Conservation (phyloP, 331 rosid genomes). For the Erythrophleum ivorense region DNA sequence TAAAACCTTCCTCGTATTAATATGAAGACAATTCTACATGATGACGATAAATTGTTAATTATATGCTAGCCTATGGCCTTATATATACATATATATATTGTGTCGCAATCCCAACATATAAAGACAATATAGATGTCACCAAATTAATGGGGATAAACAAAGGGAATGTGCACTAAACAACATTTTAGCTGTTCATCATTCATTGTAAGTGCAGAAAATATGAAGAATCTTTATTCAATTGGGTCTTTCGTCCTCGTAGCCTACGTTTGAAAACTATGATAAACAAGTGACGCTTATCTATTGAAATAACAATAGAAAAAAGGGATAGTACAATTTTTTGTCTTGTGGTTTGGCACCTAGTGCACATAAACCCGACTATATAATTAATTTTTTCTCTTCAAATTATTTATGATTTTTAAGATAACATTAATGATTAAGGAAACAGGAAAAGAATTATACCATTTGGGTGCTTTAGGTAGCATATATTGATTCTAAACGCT, state of each 20-base stretch:
- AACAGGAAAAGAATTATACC: not conserved
- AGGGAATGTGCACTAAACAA: constrained; percentile 35
- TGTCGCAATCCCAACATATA: constrained; percentile 3
- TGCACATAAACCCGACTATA: not conserved
- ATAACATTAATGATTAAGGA: constrained; percentile 12
- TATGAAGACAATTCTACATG: not conserved
- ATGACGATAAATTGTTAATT: not conserved
- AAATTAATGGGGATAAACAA: constrained; percentile 27
- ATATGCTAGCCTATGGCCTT: no score
- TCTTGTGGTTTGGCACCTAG: constrained; percentile 16
- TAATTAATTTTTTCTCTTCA: not conserved
- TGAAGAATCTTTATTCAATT: constrained; percentile 36
- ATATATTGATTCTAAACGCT: not conserved
- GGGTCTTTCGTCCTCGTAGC: constrained; percentile 13
- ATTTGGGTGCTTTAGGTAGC: not conserved
- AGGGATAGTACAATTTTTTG: constrained; percentile 5
- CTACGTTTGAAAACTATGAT: constrained; percentile 27
- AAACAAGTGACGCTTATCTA: constrained; percentile 34
- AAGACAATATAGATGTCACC: constrained; percentile 49
- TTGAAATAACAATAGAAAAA: constrained; percentile 5
- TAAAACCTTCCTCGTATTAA: not conserved
- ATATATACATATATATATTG: constrained; percentile 10
- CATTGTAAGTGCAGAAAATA: constrained; percentile 33
- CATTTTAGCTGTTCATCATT: constrained; percentile 47
- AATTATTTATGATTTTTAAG: not conserved